These are phyloP conservation scores for Rhodamnia rubescens DNA, from an alignment of 345 rosid genomes.

Conservation along the genomic window DNA sequence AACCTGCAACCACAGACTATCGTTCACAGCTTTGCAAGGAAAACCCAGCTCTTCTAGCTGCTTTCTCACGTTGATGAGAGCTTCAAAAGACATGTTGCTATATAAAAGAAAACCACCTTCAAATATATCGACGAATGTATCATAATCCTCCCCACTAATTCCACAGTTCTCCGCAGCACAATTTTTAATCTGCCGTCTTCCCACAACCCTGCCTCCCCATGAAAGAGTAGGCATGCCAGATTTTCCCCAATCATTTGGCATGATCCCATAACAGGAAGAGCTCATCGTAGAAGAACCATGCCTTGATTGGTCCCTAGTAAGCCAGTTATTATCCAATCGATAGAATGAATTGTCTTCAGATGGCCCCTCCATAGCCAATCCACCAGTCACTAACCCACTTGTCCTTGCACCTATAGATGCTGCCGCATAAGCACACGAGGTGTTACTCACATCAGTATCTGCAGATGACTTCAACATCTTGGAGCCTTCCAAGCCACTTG, in stretches of 20 bases:
- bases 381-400: slow-evolving; percentile 28
- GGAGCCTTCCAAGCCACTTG: slow-evolving; percentile 23
- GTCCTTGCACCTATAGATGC: slow-evolving; percentile 24
- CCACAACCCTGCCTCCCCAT: slow-evolving; percentile 98
- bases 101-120: slow-evolving; percentile 94
- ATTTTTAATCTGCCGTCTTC: slow-evolving; percentile 49
- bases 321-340: slow-evolving; percentile 57
- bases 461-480: slow-evolving; percentile 25
- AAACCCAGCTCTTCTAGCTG: slow-evolving; percentile 94
- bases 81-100: slow-evolving; percentile 93
- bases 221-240: slow-evolving; percentile 63
- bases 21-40: slow-evolving; percentile 94
- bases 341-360: slow-evolving; percentile 58
- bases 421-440: slow-evolving; percentile 37
- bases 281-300: slow-evolving; percentile 44
- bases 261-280: slow-evolving; percentile 43
- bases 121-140: slow-evolving; percentile 70
- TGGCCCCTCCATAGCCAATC: slow-evolving; percentile 73
- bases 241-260: slow-evolving; percentile 77
- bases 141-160: slow-evolving; percentile 64
- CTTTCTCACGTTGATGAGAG: slow-evolving; percentile 77
- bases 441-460: slow-evolving; percentile 27
- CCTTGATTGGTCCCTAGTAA: slow-evolving; percentile 50
- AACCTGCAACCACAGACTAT: slow-evolving; percentile 99
- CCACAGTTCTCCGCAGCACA: slow-evolving; percentile 50